A percentile compares a stretch with the other conserved stretches of the same genome.
Conservation (phyloP, 805 yeast species). For the Candida nitratophila region DNA sequence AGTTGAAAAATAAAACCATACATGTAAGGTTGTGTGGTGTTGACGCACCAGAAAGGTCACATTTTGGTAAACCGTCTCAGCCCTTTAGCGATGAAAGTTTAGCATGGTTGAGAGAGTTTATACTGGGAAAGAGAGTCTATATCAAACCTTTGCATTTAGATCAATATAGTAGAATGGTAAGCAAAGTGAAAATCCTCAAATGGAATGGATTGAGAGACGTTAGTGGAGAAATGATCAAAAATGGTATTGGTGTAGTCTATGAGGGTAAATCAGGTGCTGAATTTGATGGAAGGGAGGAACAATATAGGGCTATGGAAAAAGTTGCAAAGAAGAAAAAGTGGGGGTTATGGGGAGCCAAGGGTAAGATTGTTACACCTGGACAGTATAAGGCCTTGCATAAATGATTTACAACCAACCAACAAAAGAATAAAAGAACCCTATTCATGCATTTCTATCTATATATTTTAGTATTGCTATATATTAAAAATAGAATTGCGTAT, state of each 20-base stretch:
- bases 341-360: slow-evolving; percentile 65
- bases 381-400: slow-evolving; percentile 44
- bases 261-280: slow-evolving; percentile 79
- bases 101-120: slow-evolving; percentile 59
- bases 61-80: slow-evolving; percentile 91
- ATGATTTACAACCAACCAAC: too few relatives aligned
- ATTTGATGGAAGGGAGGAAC: slow-evolving; percentile 68
- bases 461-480: too few relatives aligned
- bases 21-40: slow-evolving; percentile 84
- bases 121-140: slow-evolving; percentile 61
- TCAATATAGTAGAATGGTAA: slow-evolving; percentile 86
- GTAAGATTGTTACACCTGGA: slow-evolving; percentile 62
- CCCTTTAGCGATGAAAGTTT: slow-evolving; percentile 82
- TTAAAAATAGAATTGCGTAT: too few relatives aligned
- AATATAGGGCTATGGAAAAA: slow-evolving; percentile 53
- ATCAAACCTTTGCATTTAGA: slow-evolving; percentile 77
- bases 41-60: slow-evolving; percentile 95
- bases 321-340: slow-evolving; percentile 45
- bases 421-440: too few relatives aligned
- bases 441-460: too few relatives aligned
- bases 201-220: slow-evolving; percentile 72
- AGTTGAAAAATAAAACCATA: slow-evolving; percentile 60
- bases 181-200: slow-evolving; percentile 55
- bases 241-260: slow-evolving; percentile 83
- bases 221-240: slow-evolving; percentile 77